Evolutionary conservation across 2,329 filamentous ascomycete species (phyloP), one percentile per base, ranked within the genome.

Genomic region (Cladosporium halotolerans): DNA sequence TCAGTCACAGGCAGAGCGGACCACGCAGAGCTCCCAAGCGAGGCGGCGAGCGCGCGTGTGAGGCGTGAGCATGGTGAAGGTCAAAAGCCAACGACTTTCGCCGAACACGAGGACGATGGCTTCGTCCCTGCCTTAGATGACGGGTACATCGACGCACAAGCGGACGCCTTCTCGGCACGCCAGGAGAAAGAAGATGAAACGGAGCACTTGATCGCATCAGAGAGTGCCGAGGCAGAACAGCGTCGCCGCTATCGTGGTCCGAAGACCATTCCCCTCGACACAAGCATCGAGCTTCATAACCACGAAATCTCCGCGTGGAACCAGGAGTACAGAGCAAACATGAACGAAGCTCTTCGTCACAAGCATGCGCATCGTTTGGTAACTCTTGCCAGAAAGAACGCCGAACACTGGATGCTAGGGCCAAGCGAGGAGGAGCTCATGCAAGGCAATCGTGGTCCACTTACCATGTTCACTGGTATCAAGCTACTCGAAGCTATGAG

Each of bases 351-450:
- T 8, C 62, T 62, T 6, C 71, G 68, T 31, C 63, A 71, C 16
- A 83, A 80, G 58, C 59, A 69, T 4, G 62, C 70, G 5, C 53
- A 44, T 9, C 74, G 70, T 45, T 61, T 70, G 11, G 58, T 67
- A 10, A 65, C 68, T 0, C 70, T 77, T 40, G 80, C 82, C 2
- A 86, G 80, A 68, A 81, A 78, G 62, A 85, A 85, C 55, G 84
- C 83, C 0, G 75, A 76, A 9, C 75, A 78, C 60, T 86, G 80
- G 73, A 75, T 86, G 3, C 75, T 79, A 55, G 80, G 79, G 4
- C 64, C 71, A 45, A 52, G 48, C 23, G 82, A 82, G 6, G 71
- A 85, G 43, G 80, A 78, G 40, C 73, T 73, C 10, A 74, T 74
- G 5, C 63, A 68, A 9, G 66, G 68, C 3, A 65, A 63, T n/a